Conservation (phyloP, 2,329 filamentous ascomycete species). For the Alternaria arborescens region DNA sequence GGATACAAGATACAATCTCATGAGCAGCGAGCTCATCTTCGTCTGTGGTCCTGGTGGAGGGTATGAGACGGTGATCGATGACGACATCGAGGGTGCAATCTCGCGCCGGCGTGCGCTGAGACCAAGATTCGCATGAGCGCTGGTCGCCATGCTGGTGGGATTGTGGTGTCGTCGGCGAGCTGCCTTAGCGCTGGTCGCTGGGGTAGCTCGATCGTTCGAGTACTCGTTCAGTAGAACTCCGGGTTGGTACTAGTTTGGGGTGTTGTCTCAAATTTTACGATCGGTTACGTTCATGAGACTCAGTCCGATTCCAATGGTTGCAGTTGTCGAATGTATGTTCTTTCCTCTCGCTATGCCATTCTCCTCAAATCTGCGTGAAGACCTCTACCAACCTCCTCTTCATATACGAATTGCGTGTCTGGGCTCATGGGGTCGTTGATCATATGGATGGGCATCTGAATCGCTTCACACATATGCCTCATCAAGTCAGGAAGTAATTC, state of each 20-base stretch:
- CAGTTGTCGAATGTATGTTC: constrained; percentile 2
- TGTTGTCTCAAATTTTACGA: not conserved
- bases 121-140: constrained; percentile 15
- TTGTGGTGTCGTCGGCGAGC: not conserved
- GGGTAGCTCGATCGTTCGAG: not conserved
- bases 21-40: constrained; percentile 15
- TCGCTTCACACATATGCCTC: constrained; percentile 23
- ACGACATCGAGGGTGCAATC: constrained; percentile 11
- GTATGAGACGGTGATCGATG: constrained; percentile 15
- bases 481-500: constrained; percentile 35
- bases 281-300: not conserved
- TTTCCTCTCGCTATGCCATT: not conserved
- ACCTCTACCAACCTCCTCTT: constrained; percentile 36
- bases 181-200: not conserved
- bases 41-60: constrained; percentile 16
- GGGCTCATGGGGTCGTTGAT: constrained; percentile 34
- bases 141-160: constrained; percentile 1
- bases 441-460: constrained; percentile 17
- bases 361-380: constrained; percentile 19
- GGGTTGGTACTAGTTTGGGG: not conserved
- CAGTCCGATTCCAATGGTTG: not conserved
- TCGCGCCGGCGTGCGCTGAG: constrained; percentile 11
- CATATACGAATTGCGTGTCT: constrained; percentile 32
- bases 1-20: constrained; percentile 18
- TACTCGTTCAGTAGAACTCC: not conserved